phyloP scores from a whole-genome alignment of 2,329 filamentous ascomycete species.

The Myriosclerotinia scirpicola region DNA sequence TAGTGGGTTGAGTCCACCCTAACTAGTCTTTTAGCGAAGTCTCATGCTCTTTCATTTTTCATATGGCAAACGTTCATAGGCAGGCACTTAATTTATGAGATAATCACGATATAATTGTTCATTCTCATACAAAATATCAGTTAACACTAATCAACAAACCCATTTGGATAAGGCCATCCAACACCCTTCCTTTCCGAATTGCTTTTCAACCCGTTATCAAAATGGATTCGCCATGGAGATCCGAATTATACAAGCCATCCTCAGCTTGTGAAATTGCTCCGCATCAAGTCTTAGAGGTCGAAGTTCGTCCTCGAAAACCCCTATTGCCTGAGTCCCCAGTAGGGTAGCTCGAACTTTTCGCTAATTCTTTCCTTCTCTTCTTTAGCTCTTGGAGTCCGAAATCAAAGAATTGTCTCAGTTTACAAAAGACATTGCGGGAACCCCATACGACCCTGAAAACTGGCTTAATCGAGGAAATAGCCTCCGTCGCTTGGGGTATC shows the following conservation, averaged over 20 bases:
- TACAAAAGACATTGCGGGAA: slow-evolving; percentile 29
- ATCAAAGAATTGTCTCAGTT: slow-evolving; percentile 28
- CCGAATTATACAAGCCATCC: slow-evolving; percentile 30
- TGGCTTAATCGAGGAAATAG: slow-evolving; percentile 36
- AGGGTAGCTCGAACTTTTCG: slow-evolving; percentile 6
- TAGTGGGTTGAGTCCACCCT: neutral
- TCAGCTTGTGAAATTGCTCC: slow-evolving; percentile 35
- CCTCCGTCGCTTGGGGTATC: slow-evolving; percentile 37
- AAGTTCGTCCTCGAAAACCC: slow-evolving; percentile 29
- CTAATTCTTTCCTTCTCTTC: slow-evolving; percentile 24
- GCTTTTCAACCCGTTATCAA: neutral
- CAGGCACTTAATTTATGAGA: neutral
- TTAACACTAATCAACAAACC: neutral
- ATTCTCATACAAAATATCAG: slow-evolving; percentile 1
- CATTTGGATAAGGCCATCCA: neutral
- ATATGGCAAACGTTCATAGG: neutral
- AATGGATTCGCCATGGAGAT: slow-evolving; percentile 33
- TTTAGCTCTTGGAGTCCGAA: slow-evolving; percentile 31
- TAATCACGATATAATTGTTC: neutral
- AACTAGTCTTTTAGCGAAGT: slow-evolving; percentile 10
- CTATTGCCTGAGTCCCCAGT: slow-evolving; percentile 18
- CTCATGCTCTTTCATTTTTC: neutral
- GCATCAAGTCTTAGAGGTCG: slow-evolving; percentile 28
- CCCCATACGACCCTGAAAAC: slow-evolving; percentile 36
- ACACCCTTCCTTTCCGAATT: neutral